Evolutionary conservation across 306 rosid genomes (phyloP).

Genomic region (Lathyrus tuberosus): DNA sequence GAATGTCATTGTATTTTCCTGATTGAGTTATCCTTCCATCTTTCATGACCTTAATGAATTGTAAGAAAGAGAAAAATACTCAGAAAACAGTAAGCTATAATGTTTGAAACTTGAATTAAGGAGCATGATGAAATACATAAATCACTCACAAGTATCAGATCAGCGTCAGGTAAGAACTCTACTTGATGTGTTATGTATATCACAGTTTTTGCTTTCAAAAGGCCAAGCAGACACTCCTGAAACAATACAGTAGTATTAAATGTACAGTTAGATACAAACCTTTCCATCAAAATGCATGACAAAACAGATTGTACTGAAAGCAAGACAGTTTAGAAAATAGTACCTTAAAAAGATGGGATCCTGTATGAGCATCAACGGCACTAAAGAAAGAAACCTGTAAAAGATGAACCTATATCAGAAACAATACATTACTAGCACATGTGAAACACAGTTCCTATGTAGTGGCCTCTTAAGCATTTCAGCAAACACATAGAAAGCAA

Average conservation of each 20-base stretch:
- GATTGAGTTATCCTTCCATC: slow-evolving; percentile 82
- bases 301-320: neutral
- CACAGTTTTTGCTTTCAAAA: slow-evolving; percentile 74
- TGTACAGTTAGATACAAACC: slow-evolving; percentile 13
- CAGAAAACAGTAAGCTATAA: slow-evolving; percentile 4
- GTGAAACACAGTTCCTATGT: neutral
- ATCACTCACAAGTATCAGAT: slow-evolving; percentile 71
- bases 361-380: slow-evolving; percentile 93
- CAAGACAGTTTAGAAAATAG: slow-evolving; percentile 1
- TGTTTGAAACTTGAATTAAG: neutral
- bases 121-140: slow-evolving; percentile 2
- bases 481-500: neutral
- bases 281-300: neutral
- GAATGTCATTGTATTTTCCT: slow-evolving; percentile 71
- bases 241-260: slow-evolving; percentile 9
- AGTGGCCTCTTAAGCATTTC: neutral
- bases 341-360: slow-evolving; percentile 84
- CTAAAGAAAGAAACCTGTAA: slow-evolving; percentile 62
- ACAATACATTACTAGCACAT: slow-evolving; percentile 44
- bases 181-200: slow-evolving; percentile 87
- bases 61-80: slow-evolving; percentile 20
- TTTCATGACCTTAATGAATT: slow-evolving; percentile 67
- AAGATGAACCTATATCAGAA: slow-evolving; percentile 50
- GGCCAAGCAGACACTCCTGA: slow-evolving; percentile 84
- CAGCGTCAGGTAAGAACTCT: slow-evolving; percentile 87